Base-by-base conservation (phyloP, 1,284 basidiomycete genomes). In the Singerocomus rubriflavus region DNA sequence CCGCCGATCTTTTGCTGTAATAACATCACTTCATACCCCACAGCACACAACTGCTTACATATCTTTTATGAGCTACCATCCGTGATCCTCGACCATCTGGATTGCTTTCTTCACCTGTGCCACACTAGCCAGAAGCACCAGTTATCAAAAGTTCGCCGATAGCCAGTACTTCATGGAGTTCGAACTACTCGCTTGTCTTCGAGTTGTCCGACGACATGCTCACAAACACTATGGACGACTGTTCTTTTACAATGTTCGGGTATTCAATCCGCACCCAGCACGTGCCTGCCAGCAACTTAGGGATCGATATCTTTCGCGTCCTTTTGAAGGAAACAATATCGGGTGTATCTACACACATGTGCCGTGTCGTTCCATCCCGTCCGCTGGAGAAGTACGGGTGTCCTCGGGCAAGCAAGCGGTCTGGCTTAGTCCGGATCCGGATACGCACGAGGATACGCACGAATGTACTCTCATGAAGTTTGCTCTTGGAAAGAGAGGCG, bases 361-460 rank as follows among this genome's bases (percentile, higher is more conserved):
- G 6, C 44, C 46, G 6, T 59, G 46, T 30, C 51, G 40, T 39
- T 48, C 53, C 27, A 25, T 49, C 25, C 51, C 60, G 2, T 55
- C 46, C 14, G 21, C 32, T 13, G 58, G 51, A 26, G 55, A 53
- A 8, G 27, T 65, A 21, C 58, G 51, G 14, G 36, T 65, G 5
- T 64, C 61, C 30, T 65, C 54, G 2, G 64, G 60, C 5, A 62
- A 37, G 14, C 48, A 64, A 32, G 66, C 53, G 7, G 50, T 68
- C 11, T 67, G 66, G 58, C 49, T 60, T 4, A 47, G 21, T 17
- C 14, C 32, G 31, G 51, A 61, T 34, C 43, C 41, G 21, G 21
- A 21, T 21, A 21, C 4, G 14, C 32, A 54, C 1, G 59, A 55
- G 21, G 21, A 21, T 21, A 21, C 4, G 14, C 32, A 54, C 1